Base-by-base conservation (phyloP, 352 stramenopile genomes). In the Phytopythium helicoides region DNA sequence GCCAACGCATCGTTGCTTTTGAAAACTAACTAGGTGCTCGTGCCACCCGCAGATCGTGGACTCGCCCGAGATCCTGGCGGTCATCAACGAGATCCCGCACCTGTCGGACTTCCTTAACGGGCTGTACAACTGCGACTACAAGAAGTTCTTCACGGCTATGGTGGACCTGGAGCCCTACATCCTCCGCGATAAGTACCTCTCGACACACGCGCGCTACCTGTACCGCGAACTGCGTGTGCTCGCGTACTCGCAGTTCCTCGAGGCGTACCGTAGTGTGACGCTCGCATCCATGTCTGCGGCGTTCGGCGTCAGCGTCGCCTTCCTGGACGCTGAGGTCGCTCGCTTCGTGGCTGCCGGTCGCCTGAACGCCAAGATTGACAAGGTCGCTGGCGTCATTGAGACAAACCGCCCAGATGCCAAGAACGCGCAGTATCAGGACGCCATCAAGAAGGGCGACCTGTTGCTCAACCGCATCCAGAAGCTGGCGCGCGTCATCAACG, bases 341-440 rank as follows among this genome's bases (percentile, higher is more conserved):
- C 88, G 94, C 45, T 99, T 99, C 73, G 99, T 99, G 64, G 95
- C 96, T 2, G 92, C 95, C 1, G 92, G 95, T 2, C 86, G 97
- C 31, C 71, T 99, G 44, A 98, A 97, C 59, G 97, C 97, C 46
- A 99, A 99, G 77, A 99, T 99, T 72, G 97, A 99, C 76, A 99
- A 99, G 78, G 96, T 98, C 39, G 94, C 80, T 18, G 96, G 95
- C 33, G 94, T 99, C 25, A 97, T 99, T 55, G 94, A 99, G 66
- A 99, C 95, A n/a, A 98, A 98, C 68, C 87, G 96, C 40, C 94
- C 97, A 1, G 97, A 99, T 82, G 86, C 89, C 57, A 99, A 99
- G 78, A 99, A 99, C 79, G 92, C 94, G 16, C 94, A 99, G 72
- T 99, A 99, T 73, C 89, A 98, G 71, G 90, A 97, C 48, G 96